phyloP scores from a whole-genome alignment of 371 early-diverging fungal species.

The Rhizopus microsporus region DNA sequence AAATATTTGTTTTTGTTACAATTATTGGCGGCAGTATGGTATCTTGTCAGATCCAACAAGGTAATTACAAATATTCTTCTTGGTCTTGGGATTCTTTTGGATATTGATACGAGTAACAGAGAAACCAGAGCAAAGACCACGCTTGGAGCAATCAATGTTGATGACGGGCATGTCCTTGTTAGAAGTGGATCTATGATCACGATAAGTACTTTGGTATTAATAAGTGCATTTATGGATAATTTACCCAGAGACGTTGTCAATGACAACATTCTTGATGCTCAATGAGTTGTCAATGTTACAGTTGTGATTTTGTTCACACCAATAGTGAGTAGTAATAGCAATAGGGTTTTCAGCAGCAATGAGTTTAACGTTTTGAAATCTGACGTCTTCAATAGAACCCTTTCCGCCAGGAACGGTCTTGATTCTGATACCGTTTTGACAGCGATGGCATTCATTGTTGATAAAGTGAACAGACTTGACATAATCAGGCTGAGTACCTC shows the following conservation, averaged over 20 bases:
- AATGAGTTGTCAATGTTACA: constrained; percentile 24
- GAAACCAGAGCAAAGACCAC: constrained; percentile 25
- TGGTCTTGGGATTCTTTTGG: constrained; percentile 14
- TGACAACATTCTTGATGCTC: constrained; percentile 27
- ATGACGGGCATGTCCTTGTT: constrained; percentile 19
- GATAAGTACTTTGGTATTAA: background rate
- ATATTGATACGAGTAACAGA: constrained; percentile 20
- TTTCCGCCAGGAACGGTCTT: constrained; percentile 39
- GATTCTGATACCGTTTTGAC: constrained; percentile 44
- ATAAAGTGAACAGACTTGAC: constrained; percentile 25
- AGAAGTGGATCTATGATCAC: constrained; percentile 6
- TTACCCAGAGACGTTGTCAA: constrained; percentile 25
- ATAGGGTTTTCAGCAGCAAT: constrained; percentile 27
- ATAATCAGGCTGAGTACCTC: constrained; percentile 25
- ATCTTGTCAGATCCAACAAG: constrained; percentile 6
- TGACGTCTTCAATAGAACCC: constrained; percentile 19
- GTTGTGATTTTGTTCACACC: constrained; percentile 29
- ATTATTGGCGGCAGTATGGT: background rate
- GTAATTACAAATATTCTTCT: constrained; percentile 23
- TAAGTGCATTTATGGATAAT: background rate
- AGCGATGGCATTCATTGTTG: constrained; percentile 28
- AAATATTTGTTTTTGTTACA: no score
- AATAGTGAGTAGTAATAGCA: constrained; percentile 30
- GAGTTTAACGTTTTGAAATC: constrained; percentile 21
- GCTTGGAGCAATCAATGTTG: constrained; percentile 27